A percentile compares a stretch with the other conserved stretches of the same genome.
These are phyloP conservation scores for Cinnamomum micranthum DNA, from an alignment of 164 flowering plant species.

Conservation along the genomic window DNA sequence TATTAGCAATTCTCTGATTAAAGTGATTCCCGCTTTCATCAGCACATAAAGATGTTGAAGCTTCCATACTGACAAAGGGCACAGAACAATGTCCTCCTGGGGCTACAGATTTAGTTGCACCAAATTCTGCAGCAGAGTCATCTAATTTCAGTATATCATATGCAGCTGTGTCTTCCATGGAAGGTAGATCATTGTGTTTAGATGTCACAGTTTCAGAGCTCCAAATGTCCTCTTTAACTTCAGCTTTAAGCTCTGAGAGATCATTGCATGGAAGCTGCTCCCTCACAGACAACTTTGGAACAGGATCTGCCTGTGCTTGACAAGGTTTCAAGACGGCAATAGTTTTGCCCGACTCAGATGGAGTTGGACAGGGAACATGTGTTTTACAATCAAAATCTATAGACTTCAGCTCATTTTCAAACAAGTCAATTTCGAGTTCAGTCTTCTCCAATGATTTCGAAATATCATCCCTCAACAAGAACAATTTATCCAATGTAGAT, in stretches of 20 bases:
- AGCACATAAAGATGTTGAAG: neutral
- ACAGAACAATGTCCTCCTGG: neutral
- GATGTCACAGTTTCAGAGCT: slow-evolving; percentile 78
- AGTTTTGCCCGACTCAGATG: slow-evolving; percentile 26
- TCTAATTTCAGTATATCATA: slow-evolving; percentile 14
- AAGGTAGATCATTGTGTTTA: slow-evolving; percentile 25
- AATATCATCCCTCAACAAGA: slow-evolving; percentile 52
- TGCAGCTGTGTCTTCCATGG: slow-evolving; percentile 17
- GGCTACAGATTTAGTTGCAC: slow-evolving; percentile 7
- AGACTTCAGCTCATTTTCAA: slow-evolving; percentile 71
- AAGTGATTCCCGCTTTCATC: slow-evolving; percentile 9
- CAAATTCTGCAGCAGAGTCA: slow-evolving; percentile 14
- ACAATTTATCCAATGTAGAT: slow-evolving; percentile 53
- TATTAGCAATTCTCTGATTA: slow-evolving; percentile 9
- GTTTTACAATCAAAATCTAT: slow-evolving; percentile 31
- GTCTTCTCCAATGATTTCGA: slow-evolving; percentile 66
- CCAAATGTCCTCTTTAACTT: slow-evolving; percentile 42
- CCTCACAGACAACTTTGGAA: slow-evolving; percentile 21
- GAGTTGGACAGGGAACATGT: slow-evolving; percentile 16
- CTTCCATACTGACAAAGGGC: slow-evolving; percentile 13
- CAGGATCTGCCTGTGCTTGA: slow-evolving; percentile 21
- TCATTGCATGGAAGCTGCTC: slow-evolving; percentile 13
- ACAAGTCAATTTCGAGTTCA: slow-evolving; percentile 77
- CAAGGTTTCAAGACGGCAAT: slow-evolving; percentile 21
- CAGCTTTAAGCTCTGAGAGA: slow-evolving; percentile 15